Base-by-base conservation (phyloP, 2,329 filamentous ascomycete genomes). In the Ophiostoma australiae region DNA sequence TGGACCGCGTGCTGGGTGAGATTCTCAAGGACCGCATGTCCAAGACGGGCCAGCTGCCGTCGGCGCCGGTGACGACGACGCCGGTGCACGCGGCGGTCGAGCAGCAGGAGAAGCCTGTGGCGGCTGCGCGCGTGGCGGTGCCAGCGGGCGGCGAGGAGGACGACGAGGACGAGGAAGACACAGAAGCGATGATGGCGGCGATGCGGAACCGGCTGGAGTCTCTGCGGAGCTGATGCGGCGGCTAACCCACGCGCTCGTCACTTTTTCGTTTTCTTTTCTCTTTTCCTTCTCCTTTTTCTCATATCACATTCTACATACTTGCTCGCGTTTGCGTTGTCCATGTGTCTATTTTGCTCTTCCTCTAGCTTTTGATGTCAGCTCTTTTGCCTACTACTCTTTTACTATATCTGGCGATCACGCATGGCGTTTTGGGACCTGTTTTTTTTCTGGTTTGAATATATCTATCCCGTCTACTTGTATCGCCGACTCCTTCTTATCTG, bases 171-270 rank as follows among this genome's bases (percentile, higher is more conserved):
- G 92, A 96, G 76, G 90, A 94, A 78, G 91, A 95, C 76, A 89
- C 92, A 73, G 93, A 97, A 80, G 93, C 91, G 67, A 93, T 95
- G 83, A 88, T 98, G 82, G 91, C 93, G 76, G 91, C 97, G 83
- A 98, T 98, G 95, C 86, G 94, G 78, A 93, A 93, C 75, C 86
- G 94, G 67, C 80, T 99, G 76, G 93, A 98, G 82, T 94, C 94
- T 48, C 81, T 98, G 78, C 91, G 95, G 86, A 97, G 93, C 80
- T 97, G 69, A 73, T 33, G n/a, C 20, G 8, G 35, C n/a, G 17
- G 33, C 33, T n/a, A 31, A 31, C 1, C 27, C 3, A 31, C 27
- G 27, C 27, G 27, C 27, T 17, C 58, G 31, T 11, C 27, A 4
- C 61, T 66, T 23, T 55, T 31, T 33, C n/a, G 37, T n/a, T 41